Percentiles rank a stretch among this genome's conserved stretches.
Conservation (phyloP, 2,329 filamentous ascomycete genomes). For the Epichloe aotearoae region DNA sequence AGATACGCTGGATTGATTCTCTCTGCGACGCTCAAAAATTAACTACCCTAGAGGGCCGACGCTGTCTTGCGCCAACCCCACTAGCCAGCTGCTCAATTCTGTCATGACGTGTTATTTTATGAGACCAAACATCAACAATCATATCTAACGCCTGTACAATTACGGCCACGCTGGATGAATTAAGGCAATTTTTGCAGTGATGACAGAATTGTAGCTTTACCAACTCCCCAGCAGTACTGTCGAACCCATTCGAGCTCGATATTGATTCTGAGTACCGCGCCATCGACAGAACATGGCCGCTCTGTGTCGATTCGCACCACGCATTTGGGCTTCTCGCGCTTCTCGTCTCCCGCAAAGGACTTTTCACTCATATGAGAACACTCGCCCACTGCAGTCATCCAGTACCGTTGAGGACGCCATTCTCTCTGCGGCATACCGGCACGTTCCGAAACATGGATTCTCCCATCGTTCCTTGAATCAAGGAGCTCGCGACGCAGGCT, state of each 20-base stretch:
- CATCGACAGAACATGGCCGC: background rate
- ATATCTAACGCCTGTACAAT: too few relatives aligned
- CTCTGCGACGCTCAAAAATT: too few relatives aligned
- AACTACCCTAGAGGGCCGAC: too few relatives aligned
- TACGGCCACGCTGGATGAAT: too few relatives aligned
- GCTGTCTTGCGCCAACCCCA: too few relatives aligned
- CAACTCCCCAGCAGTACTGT: background rate
- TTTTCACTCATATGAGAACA: slow-evolving; percentile 67
- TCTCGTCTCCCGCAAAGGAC: slow-evolving; percentile 3
- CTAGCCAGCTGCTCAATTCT: too few relatives aligned
- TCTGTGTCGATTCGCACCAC: background rate
- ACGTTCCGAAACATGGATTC: slow-evolving; percentile 77
- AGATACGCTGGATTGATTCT: too few relatives aligned
- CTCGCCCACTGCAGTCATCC: slow-evolving; percentile 45
- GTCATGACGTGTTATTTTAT: too few relatives aligned
- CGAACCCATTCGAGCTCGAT: background rate
- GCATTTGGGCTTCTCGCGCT: background rate
- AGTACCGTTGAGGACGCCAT: slow-evolving; percentile 58
- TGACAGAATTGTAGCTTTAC: too few relatives aligned
- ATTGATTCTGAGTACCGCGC: background rate
- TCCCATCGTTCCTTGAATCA: slow-evolving; percentile 57
- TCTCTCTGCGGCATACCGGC: slow-evolving; percentile 63
- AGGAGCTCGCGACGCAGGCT: slow-evolving; percentile 73
- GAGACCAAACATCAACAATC: too few relatives aligned
- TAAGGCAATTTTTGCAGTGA: too few relatives aligned